A percentile compares a stretch with the other conserved stretches of the same genome.
These are phyloP conservation scores for Nephelium lappaceum DNA, from an alignment of 345 rosid species.

Conservation along the genomic window DNA sequence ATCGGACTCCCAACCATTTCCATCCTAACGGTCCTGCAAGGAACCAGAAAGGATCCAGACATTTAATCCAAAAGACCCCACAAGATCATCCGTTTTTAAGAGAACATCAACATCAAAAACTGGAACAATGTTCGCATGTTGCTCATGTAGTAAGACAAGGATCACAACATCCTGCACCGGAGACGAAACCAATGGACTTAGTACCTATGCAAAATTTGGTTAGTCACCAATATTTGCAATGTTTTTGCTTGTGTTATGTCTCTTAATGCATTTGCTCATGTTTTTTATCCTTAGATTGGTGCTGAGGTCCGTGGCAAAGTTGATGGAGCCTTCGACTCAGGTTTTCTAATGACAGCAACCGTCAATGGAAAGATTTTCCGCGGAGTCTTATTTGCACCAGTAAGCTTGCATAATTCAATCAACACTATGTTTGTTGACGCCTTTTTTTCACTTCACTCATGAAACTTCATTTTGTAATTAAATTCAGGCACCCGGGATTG, in stretches of 20 bases:
- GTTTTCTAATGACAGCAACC: slow-evolving; percentile 64
- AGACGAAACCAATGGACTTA: slow-evolving; percentile 30
- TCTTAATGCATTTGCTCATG: background rate
- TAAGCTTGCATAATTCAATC: slow-evolving; percentile 28
- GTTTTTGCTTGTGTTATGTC: background rate
- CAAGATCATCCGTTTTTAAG: slow-evolving; percentile 25
- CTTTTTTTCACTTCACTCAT: background rate
- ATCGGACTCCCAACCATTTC: slow-evolving; percentile 31
- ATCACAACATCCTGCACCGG: slow-evolving; percentile 23
- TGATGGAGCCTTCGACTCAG: slow-evolving; percentile 73
- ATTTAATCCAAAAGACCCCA: slow-evolving; percentile 23
- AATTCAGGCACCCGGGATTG: slow-evolving; percentile 37
- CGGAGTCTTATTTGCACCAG: slow-evolving; percentile 74
- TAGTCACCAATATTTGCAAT: slow-evolving; percentile 2
- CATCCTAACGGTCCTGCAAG: slow-evolving; percentile 26
- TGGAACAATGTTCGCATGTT: slow-evolving; percentile 27
- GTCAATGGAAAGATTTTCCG: slow-evolving; percentile 66
- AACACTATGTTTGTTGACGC: background rate
- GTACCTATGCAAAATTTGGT: slow-evolving; percentile 48
- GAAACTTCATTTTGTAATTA: background rate
- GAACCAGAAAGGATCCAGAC: slow-evolving; percentile 31
- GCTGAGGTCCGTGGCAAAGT: slow-evolving; percentile 71
- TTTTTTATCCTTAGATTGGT: slow-evolving; percentile 45
- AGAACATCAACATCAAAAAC: slow-evolving; percentile 28
- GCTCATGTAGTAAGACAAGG: slow-evolving; percentile 32